Percentiles rank a stretch among this genome's conserved stretches.
Evolutionary conservation across 1,284 basidiomycete genomes (phyloP).

Genomic region (Apiotrichum akiyoshidainum): DNA sequence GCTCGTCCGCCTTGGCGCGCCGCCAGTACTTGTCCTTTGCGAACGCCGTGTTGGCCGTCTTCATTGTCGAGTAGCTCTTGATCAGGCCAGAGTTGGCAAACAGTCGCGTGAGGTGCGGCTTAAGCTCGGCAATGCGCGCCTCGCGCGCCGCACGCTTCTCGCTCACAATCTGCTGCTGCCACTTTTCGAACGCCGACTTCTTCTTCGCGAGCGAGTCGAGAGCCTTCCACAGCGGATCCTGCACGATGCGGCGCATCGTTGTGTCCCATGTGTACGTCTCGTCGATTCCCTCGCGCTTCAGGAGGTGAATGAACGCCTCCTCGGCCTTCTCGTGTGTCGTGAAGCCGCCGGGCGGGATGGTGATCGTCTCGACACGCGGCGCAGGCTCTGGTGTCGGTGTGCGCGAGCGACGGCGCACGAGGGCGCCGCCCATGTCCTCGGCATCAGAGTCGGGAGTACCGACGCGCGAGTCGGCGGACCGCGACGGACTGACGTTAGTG

Average conservation of each 20-base stretch:
- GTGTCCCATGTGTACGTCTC: conserved; percentile 96
- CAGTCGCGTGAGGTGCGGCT: conserved; percentile 77
- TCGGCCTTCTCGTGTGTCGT: conserved; percentile 82
- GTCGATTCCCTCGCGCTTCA: conserved; percentile 84
- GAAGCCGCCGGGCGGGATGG: conserved; percentile 84
- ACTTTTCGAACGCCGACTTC: conserved; percentile 85
- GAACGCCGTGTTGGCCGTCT: conserved; percentile 77
- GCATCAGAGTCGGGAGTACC: conserved; percentile 18
- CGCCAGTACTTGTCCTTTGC: conserved; percentile 82
- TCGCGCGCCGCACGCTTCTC: conserved; percentile 77
- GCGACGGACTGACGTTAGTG: conserved; percentile 14
- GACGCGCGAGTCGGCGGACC: conserved; percentile 1
- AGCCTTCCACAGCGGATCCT: conserved; percentile 94
- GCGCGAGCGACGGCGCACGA: conserved; percentile 11
- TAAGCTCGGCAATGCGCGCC: conserved; percentile 71
- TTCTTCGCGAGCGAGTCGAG: conserved; percentile 90
- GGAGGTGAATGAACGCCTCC: conserved; percentile 83
- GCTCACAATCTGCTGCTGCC: conserved; percentile 51
- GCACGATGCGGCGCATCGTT: conserved; percentile 95
- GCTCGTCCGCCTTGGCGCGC: conserved; percentile 75
- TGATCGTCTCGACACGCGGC: conserved; percentile 33
- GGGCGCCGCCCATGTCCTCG: not conserved
- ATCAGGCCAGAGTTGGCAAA: conserved; percentile 77
- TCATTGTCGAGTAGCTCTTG: conserved; percentile 81
- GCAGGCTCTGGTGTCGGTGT: conserved; percentile 9